A percentile compares a stretch with the other conserved stretches of the same genome.
Evolutionary conservation across 2,329 filamentous ascomycete genomes (phyloP).

Genomic region (Erysiphe pulchra): DNA sequence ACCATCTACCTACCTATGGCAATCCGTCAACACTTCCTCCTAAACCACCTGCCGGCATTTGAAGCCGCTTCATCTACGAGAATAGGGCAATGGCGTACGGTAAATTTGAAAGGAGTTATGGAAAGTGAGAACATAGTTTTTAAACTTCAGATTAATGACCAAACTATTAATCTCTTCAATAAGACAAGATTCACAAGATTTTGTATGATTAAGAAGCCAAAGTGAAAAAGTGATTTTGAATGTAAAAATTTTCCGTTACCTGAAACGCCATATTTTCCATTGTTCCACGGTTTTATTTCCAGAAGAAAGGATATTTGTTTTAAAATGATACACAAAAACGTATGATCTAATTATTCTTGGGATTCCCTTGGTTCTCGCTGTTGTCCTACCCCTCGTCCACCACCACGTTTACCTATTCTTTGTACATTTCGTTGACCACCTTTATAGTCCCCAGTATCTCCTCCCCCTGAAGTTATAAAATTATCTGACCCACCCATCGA

Average conservation of each 20-base stretch:
- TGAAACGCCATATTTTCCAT: conserved; percentile 15
- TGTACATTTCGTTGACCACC: conserved; percentile 19
- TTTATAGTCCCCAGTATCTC: conserved; percentile 20
- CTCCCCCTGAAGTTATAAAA: conserved; percentile 15
- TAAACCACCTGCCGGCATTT: conserved; percentile 23
- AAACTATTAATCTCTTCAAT: conserved; percentile 11
- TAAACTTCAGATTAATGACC: conserved; percentile 11
- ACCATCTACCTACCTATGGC: conserved; percentile 28
- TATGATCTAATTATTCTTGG: conserved; percentile 17
- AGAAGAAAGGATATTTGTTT: neutral
- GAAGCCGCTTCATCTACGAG: conserved; percentile 9
- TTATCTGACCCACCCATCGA: conserved; percentile 25
- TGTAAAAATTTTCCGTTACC: conserved; percentile 21
- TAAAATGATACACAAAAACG: neutral
- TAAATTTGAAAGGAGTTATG: conserved; percentile 14
- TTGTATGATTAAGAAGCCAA: neutral
- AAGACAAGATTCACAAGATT: conserved; percentile 2
- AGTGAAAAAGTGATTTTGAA: conserved; percentile 9
- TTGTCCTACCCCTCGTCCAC: conserved; percentile 23
- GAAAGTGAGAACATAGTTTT: conserved; percentile 9
- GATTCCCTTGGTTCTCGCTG: conserved; percentile 23
- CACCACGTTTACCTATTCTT: conserved; percentile 22
- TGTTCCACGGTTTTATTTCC: conserved; percentile 9
- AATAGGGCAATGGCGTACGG: conserved; percentile 12
- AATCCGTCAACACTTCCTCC: conserved; percentile 26